These are phyloP conservation scores for Gamarada debralockiae DNA, from an alignment of 495 filamentous ascomycete species.

Conservation along the genomic window DNA sequence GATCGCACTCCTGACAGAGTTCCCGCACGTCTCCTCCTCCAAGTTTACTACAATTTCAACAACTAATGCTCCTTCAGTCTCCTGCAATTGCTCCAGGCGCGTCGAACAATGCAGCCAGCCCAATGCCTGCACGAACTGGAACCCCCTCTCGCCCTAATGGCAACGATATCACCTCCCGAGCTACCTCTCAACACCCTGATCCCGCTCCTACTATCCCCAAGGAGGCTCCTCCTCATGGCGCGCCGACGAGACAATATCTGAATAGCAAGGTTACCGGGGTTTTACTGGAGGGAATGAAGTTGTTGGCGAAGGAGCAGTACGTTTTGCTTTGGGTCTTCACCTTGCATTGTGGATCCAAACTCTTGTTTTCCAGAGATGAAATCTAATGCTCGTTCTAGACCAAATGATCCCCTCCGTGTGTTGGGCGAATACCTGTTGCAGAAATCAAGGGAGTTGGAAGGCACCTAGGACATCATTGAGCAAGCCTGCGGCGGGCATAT, in stretches of 20 bases:
- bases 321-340: constrained; percentile 26
- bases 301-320: constrained; percentile 76
- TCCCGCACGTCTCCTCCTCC: constrained; percentile 12
- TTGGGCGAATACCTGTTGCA: constrained; percentile 84
- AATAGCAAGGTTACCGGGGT: constrained; percentile 83
- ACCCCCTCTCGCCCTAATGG: constrained; percentile 24
- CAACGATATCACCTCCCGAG: constrained; percentile 24
- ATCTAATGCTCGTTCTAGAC: constrained; percentile 39
- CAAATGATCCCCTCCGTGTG: constrained; percentile 78
- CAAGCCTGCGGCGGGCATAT: no score
- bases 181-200: constrained; percentile 50
- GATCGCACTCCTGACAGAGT: constrained; percentile 24
- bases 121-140: constrained; percentile 20
- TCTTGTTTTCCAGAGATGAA: neutral
- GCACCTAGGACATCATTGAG: constrained; percentile 7
- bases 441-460: constrained; percentile 72
- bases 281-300: constrained; percentile 90
- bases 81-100: constrained; percentile 10
- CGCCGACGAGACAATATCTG: constrained; percentile 81
- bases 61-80: constrained; percentile 16
- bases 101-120: constrained; percentile 21
- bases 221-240: constrained; percentile 65
- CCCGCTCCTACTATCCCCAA: constrained; percentile 41
- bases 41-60: neutral
- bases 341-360: neutral